A percentile compares a stretch with the other conserved stretches of the same genome.
phyloP scores from a whole-genome alignment of 331 rosid species.

The Prunus yedoensis region DNA sequence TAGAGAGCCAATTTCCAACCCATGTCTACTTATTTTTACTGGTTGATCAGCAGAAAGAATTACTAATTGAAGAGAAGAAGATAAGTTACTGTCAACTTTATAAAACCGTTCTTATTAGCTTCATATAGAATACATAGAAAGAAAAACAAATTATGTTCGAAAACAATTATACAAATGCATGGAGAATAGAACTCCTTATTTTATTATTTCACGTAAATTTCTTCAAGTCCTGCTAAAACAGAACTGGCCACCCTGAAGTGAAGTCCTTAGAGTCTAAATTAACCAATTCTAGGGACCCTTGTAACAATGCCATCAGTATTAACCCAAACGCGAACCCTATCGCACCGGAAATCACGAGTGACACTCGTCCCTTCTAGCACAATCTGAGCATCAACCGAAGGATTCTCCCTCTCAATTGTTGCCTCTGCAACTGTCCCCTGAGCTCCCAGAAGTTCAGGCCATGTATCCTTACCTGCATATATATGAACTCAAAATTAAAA shows the following conservation, averaged over 20 bases:
- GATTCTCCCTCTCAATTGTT: conserved; percentile 49
- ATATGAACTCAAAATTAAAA: too few relatives aligned
- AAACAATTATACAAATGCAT: not conserved
- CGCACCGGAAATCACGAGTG: conserved; percentile 7
- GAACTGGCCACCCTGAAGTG: not conserved
- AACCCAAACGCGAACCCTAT: conserved; percentile 47
- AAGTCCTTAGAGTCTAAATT: not conserved
- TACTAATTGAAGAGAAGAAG: not conserved
- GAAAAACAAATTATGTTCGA: not conserved
- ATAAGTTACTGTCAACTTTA: not conserved
- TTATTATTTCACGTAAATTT: not conserved
- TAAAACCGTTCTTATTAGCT: not conserved
- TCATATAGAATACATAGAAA: not conserved
- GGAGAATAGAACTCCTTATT: not conserved
- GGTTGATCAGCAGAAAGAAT: not conserved
- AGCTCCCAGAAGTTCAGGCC: conserved; percentile 45
- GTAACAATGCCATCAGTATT: conserved; percentile 22
- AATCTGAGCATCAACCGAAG: conserved; percentile 29
- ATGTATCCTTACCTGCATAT: conserved; percentile 44
- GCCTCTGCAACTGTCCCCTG: conserved; percentile 39
- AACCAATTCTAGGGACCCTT: conserved; percentile 21
- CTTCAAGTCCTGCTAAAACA: not conserved
- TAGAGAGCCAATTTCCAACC: too few relatives aligned
- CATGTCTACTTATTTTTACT: too few relatives aligned
- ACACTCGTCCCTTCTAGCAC: conserved; percentile 21